Percentiles rank a stretch among this genome's conserved stretches.
Conservation (phyloP, 1,284 basidiomycete species). For the Meira miltonrushii region DNA sequence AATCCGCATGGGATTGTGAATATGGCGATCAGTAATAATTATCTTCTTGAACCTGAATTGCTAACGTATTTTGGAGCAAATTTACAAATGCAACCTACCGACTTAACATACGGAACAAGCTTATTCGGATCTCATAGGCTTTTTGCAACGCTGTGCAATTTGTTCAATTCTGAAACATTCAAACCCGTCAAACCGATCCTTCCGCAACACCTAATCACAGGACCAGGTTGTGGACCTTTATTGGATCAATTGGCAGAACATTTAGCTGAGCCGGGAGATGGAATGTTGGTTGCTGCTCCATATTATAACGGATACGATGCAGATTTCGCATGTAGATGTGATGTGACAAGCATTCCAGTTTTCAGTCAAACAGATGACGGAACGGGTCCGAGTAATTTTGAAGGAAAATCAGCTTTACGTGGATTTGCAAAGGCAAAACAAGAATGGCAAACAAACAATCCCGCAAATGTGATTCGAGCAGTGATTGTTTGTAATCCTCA, state of each 20-base stretch:
- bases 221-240: constrained; percentile 18
- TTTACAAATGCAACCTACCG: constrained; percentile 10
- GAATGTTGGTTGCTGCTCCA: constrained; percentile 16
- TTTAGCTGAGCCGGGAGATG: constrained; percentile 16
- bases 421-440: constrained; percentile 13
- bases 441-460: not conserved
- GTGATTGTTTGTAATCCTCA: constrained; percentile 19
- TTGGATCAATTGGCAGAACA: constrained; percentile 22
- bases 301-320: constrained; percentile 25
- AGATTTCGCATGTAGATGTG: constrained; percentile 14
- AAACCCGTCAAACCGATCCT: constrained; percentile 12
- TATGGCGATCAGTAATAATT: constrained; percentile 28
- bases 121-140: constrained; percentile 23
- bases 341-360: constrained; percentile 16
- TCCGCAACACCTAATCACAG: constrained; percentile 19
- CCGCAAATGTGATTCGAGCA: constrained; percentile 1
- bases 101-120: constrained; percentile 20
- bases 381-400: constrained; percentile 6
- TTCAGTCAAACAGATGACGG: constrained; percentile 5
- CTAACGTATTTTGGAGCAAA: constrained; percentile 15
- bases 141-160: constrained; percentile 16
- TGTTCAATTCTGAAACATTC: constrained; percentile 17
- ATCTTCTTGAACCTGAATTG: constrained; percentile 19
- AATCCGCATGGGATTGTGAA: constrained; percentile 21
- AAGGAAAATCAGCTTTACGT: constrained; percentile 12